Evolutionary conservation across 371 early-diverging fungal species (phyloP), one percentile per base, ranked within the genome.

Genomic region (Batkoa obscura): DNA sequence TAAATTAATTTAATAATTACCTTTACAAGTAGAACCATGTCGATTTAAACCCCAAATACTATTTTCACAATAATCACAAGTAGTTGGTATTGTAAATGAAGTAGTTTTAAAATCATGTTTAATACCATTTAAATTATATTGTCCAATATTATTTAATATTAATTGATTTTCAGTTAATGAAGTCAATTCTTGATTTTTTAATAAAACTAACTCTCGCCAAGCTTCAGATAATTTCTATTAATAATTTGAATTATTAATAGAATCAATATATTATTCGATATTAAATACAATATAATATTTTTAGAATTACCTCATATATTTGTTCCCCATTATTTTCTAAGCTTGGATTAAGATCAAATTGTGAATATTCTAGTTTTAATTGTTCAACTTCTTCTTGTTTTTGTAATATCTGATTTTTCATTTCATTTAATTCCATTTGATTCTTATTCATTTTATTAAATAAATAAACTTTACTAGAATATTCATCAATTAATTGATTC

Each of bases 11-110:
- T 23, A 5, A 39, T 13, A 17, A 30, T 9, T 63, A 75, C 78
- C 70, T 71, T 72, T 71, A 62, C 88, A 87, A 36, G 77, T 76
- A n/a, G 81, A 62, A 0, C 83, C 84, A 62, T 85, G 81, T 47
- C 81, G 80, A 15, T 84, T 76, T 15, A 87, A 60, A 1, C 85
- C 83, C 84, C 84, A 84, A 36, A 84, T 78, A 3, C 76, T 80
- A 41, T 70, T 74, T 36, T 70, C 71, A 57, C 88, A 88, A 50
- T 75, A 80, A 58, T 86, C 86, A 66, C 88, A 88, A 0, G 80
- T 76, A 2, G 84, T 82, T 3, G 86, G 84, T 35, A 88, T 82
- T 3, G 85, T 81, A 59, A 88, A 84, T 0, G 84, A 79, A 3
- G 79, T 73, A 2, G 77, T 57, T 58, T 79, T 82, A 57, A 86